Conservation (phyloP, 805 yeast species). For the Barnettozyma sucrosica region DNA sequence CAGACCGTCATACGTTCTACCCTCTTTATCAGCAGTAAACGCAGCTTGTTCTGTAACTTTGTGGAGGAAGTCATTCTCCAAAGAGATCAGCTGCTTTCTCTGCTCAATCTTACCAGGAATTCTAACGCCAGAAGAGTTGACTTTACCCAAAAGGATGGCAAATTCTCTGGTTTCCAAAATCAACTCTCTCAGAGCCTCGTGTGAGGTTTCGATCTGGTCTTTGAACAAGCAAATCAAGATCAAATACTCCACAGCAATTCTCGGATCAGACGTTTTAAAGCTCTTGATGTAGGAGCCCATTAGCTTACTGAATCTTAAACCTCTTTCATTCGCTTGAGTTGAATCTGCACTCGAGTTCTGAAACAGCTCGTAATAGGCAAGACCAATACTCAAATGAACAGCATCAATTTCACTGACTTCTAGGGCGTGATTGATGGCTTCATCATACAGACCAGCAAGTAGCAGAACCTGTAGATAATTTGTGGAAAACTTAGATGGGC, state of each 20-base stretch:
- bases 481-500: conserved; percentile 62
- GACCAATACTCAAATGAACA: conserved; percentile 81
- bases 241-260: conserved; percentile 87
- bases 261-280: conserved; percentile 81
- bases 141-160: conserved; percentile 74
- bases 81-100: conserved; percentile 58
- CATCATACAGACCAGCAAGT: conserved; percentile 74
- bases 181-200: conserved; percentile 76
- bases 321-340: conserved; percentile 29
- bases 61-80: conserved; percentile 57
- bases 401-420: conserved; percentile 73
- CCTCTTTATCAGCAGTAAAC: conserved; percentile 82
- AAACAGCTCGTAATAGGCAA: conserved; percentile 67
- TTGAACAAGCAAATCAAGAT: conserved; percentile 57
- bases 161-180: conserved; percentile 85
- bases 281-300: conserved; percentile 77
- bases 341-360: conserved; percentile 35
- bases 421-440: conserved; percentile 63
- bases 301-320: conserved; percentile 50
- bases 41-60: conserved; percentile 84
- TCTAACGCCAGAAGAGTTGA: conserved; percentile 69
- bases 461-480: conserved; percentile 71
- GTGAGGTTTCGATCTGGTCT: conserved; percentile 51
- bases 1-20: conserved; percentile 79
- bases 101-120: conserved; percentile 80